Base-by-base conservation (phyloP, 169 alveolate genomes). In the Theileria annulata region DNA sequence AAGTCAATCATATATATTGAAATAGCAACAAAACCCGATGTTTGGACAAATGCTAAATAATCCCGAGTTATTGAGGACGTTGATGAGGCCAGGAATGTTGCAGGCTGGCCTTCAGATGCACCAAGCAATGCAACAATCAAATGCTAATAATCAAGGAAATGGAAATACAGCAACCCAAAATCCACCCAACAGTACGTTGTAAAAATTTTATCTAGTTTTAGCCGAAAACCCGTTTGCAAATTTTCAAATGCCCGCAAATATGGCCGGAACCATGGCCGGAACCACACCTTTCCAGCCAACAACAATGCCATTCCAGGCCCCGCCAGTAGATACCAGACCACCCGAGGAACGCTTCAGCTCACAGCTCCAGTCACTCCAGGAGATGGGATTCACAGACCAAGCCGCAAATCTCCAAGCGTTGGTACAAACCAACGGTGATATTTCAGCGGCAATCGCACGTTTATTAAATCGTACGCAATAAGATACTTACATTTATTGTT, bases 301-400 rank as follows among this genome's bases (percentile, higher is more conserved):
- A 48, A 12, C 77, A 19, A 70, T 73, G 28, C 42, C 77, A 23
- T 74, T 81, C 25, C 77, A 69, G 27, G 48, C 71, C 47, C 35
- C 92, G 19, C 86, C 81, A 48, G 70, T 86, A 8, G 94, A 90
- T 70, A 86, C 88, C 37, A 80, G 94, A 27, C 91, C 91, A 33
- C 91, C 92, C 10, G 94, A 90, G 77, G 92, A 87, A 74, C 88
- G 92, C 82, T 96, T 90, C 78, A 95, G 95, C 49, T 71, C 91
- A 15, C 98, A 96, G 88, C 92, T 95, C 80, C 85, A 79, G 75
- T 79, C 95, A 49, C 90, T 96, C 23, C 93, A 93, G 84, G 99
- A 96, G 74, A 96, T 96, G 99, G 99, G 99, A 12, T 96, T 96
- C 85, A 87, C 87, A 51, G 96, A 96, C 85, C 91, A 92, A 48